Evolutionary conservation across 164 flowering plant genomes (phyloP), one percentile per base, ranked within the genome.

Genomic region (Malania oleifera): DNA sequence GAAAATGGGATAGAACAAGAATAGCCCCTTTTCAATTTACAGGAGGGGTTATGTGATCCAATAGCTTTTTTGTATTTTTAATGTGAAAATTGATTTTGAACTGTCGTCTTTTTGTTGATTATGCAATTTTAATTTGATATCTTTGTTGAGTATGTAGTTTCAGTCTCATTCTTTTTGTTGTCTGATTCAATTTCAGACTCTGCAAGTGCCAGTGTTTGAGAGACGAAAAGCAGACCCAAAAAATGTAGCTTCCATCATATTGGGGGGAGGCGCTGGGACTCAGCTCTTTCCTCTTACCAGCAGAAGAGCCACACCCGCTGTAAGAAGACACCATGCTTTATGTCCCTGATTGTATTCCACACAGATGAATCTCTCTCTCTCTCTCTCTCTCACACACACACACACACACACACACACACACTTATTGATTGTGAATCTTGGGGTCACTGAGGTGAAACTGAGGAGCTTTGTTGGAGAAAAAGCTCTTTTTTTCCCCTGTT

Each of bases 251-350:
- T 77, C 97, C 14, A 78, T 90, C 52, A 87, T 90, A 59, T 65
- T 91, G 59, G 97, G 97, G 41, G 97, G 97, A 38, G 97, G 96
- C 8, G 76, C 87, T 12, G 97, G 97, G 56, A 67, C 87, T 38
- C 77, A 80, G 2, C 91, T 90, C 45, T 86, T 85, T 59, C 97
- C 97, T 27, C 86, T 90, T 34, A 90, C 97, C 38, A 73, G 73
- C 40, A 80, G 76, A 72, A 70, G 86, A 58, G 96, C 97, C 22
- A 83, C 81, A 25, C 97, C 97, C 17, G 97, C 97, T 59, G 95
- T 90, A 80, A 81, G 85, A 18, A n/a, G n/a, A n/a, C n/a, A n/a
- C n/a, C n/a, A n/a, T n/a, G n/a, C n/a, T n/a, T n/a, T n/a, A n/a
- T n/a, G n/a, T n/a, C n/a, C n/a, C n/a, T n/a, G n/a, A n/a, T n/a